These are phyloP conservation scores for Aspergillus sp. DNA, from an alignment of 2,329 filamentous ascomycete genomes.

Conservation along the genomic window DNA sequence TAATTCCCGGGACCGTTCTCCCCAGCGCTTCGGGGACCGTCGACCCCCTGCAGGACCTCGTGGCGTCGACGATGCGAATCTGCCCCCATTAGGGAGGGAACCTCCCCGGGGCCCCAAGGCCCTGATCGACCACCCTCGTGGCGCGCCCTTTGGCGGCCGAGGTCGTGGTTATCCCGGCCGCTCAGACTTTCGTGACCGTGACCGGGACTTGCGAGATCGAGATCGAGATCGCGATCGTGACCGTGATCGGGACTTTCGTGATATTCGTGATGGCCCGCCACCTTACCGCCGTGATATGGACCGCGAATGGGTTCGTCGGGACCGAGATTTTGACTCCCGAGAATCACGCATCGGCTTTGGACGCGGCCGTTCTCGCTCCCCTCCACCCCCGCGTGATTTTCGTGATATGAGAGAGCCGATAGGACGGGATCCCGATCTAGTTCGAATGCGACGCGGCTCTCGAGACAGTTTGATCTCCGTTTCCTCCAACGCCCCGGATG, in stretches of 20 bases:
- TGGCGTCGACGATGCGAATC: slow-evolving; percentile 58
- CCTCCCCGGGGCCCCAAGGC: slow-evolving; percentile 81
- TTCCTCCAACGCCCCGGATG: slow-evolving; percentile 36
- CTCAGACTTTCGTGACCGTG: slow-evolving; percentile 39
- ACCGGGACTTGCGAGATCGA: slow-evolving; percentile 53
- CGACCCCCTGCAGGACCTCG: slow-evolving; percentile 56
- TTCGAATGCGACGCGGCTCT: slow-evolving; percentile 44
- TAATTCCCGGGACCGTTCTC: slow-evolving; percentile 66
- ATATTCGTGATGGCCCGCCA: slow-evolving; percentile 38
- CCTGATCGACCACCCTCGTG: slow-evolving; percentile 67
- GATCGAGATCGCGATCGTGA: slow-evolving; percentile 45
- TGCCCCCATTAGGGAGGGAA: slow-evolving; percentile 62
- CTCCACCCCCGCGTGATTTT: slow-evolving; percentile 38
- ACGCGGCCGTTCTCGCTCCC: slow-evolving; percentile 46
- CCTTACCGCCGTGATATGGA: slow-evolving; percentile 43
- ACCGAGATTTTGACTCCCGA: slow-evolving; percentile 47
- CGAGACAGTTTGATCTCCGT: slow-evolving; percentile 42
- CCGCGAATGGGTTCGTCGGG: slow-evolving; percentile 47
- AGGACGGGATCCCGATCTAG: slow-evolving; percentile 37
- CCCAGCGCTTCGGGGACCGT: slow-evolving; percentile 69
- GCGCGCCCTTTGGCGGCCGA: slow-evolving; percentile 40
- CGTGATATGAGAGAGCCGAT: slow-evolving; percentile 37
- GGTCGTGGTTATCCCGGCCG: slow-evolving; percentile 45
- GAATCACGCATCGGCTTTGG: slow-evolving; percentile 45
- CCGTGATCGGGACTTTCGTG: slow-evolving; percentile 41